phyloP scores from a whole-genome alignment of 1,284 basidiomycete genomes.

The Rhodotorula sp. region DNA sequence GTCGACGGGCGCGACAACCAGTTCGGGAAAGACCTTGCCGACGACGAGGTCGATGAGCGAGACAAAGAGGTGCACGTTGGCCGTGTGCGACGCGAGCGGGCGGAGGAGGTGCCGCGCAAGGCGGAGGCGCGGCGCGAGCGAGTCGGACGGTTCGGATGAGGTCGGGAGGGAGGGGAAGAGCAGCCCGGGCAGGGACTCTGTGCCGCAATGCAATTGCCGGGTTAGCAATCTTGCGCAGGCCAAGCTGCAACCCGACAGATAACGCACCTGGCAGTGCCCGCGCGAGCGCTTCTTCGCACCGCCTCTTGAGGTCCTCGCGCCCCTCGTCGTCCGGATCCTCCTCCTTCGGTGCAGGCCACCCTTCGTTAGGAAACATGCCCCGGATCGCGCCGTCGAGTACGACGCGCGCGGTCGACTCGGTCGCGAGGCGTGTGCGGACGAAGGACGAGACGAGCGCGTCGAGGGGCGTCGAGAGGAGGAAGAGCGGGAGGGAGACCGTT shows the following conservation, averaged over 20 bases:
- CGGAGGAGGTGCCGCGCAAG: conserved; percentile 60
- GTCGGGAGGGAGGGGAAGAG: conserved; percentile 48
- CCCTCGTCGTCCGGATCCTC: conserved; percentile 69
- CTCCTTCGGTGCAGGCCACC: conserved; percentile 68
- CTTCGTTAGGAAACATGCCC: conserved; percentile 69
- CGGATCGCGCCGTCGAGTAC: conserved; percentile 60
- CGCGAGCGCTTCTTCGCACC: conserved; percentile 22
- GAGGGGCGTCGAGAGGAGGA: conserved; percentile 17
- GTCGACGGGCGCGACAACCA: conserved; percentile 48
- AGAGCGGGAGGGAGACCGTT: conserved; percentile 37
- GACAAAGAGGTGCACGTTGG: conserved; percentile 68
- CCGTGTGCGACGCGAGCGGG: conserved; percentile 60
- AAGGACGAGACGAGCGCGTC: conserved; percentile 61
- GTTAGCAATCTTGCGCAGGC: background rate
- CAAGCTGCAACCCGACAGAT: background rate
- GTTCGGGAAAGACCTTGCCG: conserved; percentile 66
- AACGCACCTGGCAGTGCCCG: conserved; percentile 16
- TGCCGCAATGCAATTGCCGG: conserved; percentile 30
- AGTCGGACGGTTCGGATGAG: background rate
- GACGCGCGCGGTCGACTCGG: conserved; percentile 57
- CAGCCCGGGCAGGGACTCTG: conserved; percentile 54
- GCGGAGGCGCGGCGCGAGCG: conserved; percentile 47
- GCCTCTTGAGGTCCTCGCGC: conserved; percentile 52
- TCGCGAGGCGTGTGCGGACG: conserved; percentile 61
- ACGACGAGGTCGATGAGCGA: conserved; percentile 66